Base-by-base conservation (phyloP, 2,329 filamentous ascomycete species). In the Clarireedia monteithiana region DNA sequence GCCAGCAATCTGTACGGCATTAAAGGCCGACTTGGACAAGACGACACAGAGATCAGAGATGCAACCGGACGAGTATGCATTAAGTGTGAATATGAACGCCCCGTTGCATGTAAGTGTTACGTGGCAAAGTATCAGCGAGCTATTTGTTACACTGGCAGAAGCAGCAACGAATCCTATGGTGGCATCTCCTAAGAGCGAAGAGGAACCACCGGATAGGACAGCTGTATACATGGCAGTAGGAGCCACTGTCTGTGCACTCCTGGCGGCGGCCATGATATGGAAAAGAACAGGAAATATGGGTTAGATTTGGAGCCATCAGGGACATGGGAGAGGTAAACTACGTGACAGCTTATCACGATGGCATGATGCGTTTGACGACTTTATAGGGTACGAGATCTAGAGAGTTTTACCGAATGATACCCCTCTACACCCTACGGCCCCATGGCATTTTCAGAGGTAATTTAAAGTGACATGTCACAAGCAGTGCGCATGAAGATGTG, bases 21-120 rank as follows among this genome's bases (percentile, higher is more conserved):
- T 97, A 58, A 99, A 99, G 72, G 94, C 94, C 2, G 94, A 99
- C 71, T 84, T 88, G 63, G 94, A 99, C 71, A 95, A 96, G 71
- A 95, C 92, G 3, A 96, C 91, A n/a, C 94, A 99, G 73, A 82
- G 94, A 58, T 88, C 88, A 58, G 90, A 96, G 70, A 75, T 86
- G 60, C 92, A 96, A 71, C 94, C 94, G 1, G 94, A 99, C 68
- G 86, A 91, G 61, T 96, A 96, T 72, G 95, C 91, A 0, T 83
- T 86, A 50, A 79, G 81, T 39, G 75, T 95, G 63, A 91, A 89
- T 69, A 95, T 97, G 88, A 85, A 88, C 55, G 85, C 91, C 2
- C 94, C 94, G 5, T 75, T 97, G 42, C 95, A 99, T 73, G 94
- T 96, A 53, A 96, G 90, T 67, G 91, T 94, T 30, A 94, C 87